phyloP scores from a whole-genome alignment of 2,329 filamentous ascomycete genomes.

The Cordyceps javanica region DNA sequence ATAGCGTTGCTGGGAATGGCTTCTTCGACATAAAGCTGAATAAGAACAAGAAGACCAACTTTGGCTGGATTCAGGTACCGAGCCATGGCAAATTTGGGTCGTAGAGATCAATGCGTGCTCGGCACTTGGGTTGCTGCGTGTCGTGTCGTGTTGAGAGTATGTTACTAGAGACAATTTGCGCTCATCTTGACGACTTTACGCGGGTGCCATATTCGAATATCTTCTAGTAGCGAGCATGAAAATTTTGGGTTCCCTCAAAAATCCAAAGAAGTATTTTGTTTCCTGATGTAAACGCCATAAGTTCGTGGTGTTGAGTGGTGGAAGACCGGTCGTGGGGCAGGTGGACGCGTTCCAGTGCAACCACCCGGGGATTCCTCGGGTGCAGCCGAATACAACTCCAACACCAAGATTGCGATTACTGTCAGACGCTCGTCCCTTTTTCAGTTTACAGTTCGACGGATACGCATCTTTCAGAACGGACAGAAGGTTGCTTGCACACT shows the following conservation, averaged over 20 bases:
- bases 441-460: no score
- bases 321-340: constrained; percentile 10
- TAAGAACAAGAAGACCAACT: constrained; percentile 72
- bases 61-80: constrained; percentile 87
- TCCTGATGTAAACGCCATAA: background rate
- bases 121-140: background rate
- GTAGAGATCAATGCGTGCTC: background rate
- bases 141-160: background rate
- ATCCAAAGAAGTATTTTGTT: background rate
- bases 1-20: constrained; percentile 63
- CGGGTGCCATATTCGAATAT: background rate
- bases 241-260: background rate
- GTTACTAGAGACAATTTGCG: background rate
- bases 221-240: background rate
- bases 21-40: constrained; percentile 73
- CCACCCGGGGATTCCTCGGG: constrained; percentile 14
- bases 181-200: background rate
- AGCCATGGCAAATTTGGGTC: constrained; percentile 49
- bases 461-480: no score
- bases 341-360: constrained; percentile 10
- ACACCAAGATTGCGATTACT: background rate
- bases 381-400: background rate
- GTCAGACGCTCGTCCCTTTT: background rate
- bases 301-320: background rate
- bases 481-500: no score